Conservation (phyloP, 352 stramenopile species). For the Phytopythium helicoides region DNA sequence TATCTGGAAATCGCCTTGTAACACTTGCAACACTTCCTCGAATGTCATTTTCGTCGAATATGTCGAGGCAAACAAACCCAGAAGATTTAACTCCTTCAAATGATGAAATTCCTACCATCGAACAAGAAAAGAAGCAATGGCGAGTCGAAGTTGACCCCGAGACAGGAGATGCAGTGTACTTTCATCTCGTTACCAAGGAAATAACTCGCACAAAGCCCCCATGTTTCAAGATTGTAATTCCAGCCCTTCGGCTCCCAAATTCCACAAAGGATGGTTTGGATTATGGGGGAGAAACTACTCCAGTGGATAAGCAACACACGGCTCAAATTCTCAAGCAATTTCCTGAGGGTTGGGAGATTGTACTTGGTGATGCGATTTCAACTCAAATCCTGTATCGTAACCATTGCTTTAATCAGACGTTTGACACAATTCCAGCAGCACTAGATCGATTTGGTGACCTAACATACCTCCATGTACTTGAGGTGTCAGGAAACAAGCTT, state of each 20-base stretch:
- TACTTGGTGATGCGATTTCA: slow-evolving; percentile 21
- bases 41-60: slow-evolving; percentile 5
- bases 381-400: slow-evolving; percentile 51
- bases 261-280: background rate
- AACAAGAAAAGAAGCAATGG: slow-evolving; percentile 49
- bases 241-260: slow-evolving; percentile 29
- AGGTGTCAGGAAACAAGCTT: slow-evolving; percentile 61
- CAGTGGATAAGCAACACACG: slow-evolving; percentile 8
- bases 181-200: slow-evolving; percentile 38
- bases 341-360: slow-evolving; percentile 51
- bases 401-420: slow-evolving; percentile 34
- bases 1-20: slow-evolving; percentile 62
- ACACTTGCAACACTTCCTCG: slow-evolving; percentile 52
- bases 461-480: slow-evolving; percentile 35
- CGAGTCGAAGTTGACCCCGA: slow-evolving; percentile 49
- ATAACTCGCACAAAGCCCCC: slow-evolving; percentile 48
- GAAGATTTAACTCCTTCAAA: slow-evolving; percentile 12
- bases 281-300: background rate
- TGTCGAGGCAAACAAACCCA: slow-evolving; percentile 1
- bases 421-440: slow-evolving; percentile 30
- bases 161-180: slow-evolving; percentile 50
- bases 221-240: slow-evolving; percentile 54
- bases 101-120: slow-evolving; percentile 6
- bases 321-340: slow-evolving; percentile 17
- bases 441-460: slow-evolving; percentile 56